phyloP scores from a whole-genome alignment of 306 rosid species.

The Gastrolobium villosum region DNA sequence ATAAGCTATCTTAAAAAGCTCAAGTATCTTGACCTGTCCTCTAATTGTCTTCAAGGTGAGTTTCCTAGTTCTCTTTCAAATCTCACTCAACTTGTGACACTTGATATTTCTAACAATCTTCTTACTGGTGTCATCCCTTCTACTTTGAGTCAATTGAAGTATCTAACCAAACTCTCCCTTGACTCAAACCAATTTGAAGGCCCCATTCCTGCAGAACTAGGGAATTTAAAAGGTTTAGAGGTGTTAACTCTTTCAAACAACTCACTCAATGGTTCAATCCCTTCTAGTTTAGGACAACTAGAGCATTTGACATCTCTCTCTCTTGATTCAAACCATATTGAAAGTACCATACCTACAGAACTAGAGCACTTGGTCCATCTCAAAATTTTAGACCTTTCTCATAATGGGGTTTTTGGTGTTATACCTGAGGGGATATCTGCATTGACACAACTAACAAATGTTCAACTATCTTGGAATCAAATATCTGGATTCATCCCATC shows the following conservation, averaged over 20 bases:
- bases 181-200: slow-evolving; percentile 18
- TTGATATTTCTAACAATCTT: slow-evolving; percentile 22
- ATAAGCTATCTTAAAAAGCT: slow-evolving; percentile 24
- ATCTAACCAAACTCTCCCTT: not conserved
- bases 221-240: not conserved
- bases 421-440: not conserved
- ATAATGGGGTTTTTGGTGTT: not conserved
- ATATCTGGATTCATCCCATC: slow-evolving; percentile 25
- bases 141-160: slow-evolving; percentile 4
- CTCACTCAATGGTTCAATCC: slow-evolving; percentile 7
- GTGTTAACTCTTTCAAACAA: not conserved
- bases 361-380: not conserved
- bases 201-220: not conserved
- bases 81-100: slow-evolving; percentile 17
- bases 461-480: not conserved
- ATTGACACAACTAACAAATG: not conserved
- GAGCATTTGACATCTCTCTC: not conserved
- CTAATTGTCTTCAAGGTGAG: slow-evolving; percentile 24
- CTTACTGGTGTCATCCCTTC: slow-evolving; percentile 24
- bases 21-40: slow-evolving; percentile 24
- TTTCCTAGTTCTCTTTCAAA: slow-evolving; percentile 8
- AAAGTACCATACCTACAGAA: not conserved
- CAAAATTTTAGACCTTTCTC: not conserved
- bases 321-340: not conserved
- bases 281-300: not conserved